phyloP scores from a whole-genome alignment of 2,329 filamentous ascomycete genomes.

The Trichoderma pleuroti region DNA sequence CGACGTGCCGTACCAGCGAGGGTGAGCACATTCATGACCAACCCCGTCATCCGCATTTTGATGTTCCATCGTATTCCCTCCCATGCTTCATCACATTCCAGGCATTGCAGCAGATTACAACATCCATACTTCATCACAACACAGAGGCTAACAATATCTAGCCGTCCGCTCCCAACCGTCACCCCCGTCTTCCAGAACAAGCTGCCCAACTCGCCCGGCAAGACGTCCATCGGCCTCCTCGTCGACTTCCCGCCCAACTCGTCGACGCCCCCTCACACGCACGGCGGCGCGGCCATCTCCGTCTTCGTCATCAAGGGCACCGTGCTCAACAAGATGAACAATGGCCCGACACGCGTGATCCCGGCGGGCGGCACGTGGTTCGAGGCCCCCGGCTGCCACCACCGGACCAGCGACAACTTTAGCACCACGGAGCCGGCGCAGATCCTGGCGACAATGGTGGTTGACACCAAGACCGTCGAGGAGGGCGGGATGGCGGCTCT shows the following conservation, averaged over 20 bases:
- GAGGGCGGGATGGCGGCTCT: slow-evolving; percentile 21
- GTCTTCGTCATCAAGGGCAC: slow-evolving; percentile 23
- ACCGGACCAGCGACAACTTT: slow-evolving; percentile 24
- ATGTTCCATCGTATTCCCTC: neutral
- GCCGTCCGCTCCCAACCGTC: slow-evolving; percentile 16
- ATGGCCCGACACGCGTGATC: slow-evolving; percentile 22
- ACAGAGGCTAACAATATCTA: neutral
- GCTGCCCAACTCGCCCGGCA: slow-evolving; percentile 24
- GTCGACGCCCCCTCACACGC: slow-evolving; percentile 24
- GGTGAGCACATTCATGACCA: neutral
- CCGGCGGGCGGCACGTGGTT: slow-evolving; percentile 24
- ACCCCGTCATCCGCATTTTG: neutral
- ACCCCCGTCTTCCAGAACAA: slow-evolving; percentile 23
- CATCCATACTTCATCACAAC: neutral
- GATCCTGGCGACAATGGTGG: slow-evolving; percentile 22
- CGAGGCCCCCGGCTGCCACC: slow-evolving; percentile 26
- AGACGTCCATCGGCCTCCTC: slow-evolving; percentile 24
- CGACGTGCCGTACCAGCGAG: slow-evolving; percentile 7
- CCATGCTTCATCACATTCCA: neutral
- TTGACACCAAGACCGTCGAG: slow-evolving; percentile 22
- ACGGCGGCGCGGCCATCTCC: slow-evolving; percentile 24
- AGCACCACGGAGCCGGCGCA: slow-evolving; percentile 20
- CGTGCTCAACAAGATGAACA: slow-evolving; percentile 27
- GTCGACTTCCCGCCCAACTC: slow-evolving; percentile 24
- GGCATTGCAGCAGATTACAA: too few species aligned